Evolutionary conservation across 768 basidiomycete genomes (phyloP).

Genomic region (Leucogyrophana mollusca): DNA sequence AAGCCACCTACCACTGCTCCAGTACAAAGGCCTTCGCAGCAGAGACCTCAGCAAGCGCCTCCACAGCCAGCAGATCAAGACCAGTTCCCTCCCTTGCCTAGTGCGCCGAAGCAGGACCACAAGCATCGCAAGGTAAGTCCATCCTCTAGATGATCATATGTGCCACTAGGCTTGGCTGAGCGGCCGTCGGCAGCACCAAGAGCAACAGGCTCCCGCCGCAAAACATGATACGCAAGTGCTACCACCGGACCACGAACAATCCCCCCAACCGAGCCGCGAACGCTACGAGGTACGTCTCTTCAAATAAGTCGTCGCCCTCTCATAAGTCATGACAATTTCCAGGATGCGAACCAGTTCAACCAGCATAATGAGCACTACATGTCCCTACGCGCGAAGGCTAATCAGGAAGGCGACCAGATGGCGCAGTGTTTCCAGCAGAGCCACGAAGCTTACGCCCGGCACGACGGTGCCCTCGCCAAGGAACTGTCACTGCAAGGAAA

Average conservation of each 20-base stretch:
- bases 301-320: no score
- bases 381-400: conserved; percentile 71
- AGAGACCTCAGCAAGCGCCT: conserved; percentile 13
- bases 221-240: conserved; percentile 4
- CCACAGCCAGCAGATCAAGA: conserved; percentile 12
- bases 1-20: conserved; percentile 8
- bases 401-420: conserved; percentile 80
- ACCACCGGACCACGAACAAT: conserved; percentile 8
- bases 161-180: conserved; percentile 3
- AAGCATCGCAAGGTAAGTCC: no score
- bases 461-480: conserved; percentile 81
- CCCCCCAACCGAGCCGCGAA: conserved; percentile 12
- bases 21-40: conserved; percentile 3
- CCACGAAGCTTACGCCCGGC: conserved; percentile 69
- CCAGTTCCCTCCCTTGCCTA: conserved; percentile 1
- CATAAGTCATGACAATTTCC: conserved; percentile 5
- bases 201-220: neutral
- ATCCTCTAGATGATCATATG: conserved; percentile 4
- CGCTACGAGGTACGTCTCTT: conserved; percentile 15
- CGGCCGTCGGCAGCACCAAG: conserved; percentile 4
- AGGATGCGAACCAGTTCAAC: conserved; percentile 62
- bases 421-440: conserved; percentile 65
- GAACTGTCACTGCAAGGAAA: conserved; percentile 80
- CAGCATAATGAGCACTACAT: conserved; percentile 70
- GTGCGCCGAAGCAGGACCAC: neutral